These are phyloP conservation scores for Kodamaea lidongshanica DNA, from an alignment of 805 yeast species.

Conservation along the genomic window DNA sequence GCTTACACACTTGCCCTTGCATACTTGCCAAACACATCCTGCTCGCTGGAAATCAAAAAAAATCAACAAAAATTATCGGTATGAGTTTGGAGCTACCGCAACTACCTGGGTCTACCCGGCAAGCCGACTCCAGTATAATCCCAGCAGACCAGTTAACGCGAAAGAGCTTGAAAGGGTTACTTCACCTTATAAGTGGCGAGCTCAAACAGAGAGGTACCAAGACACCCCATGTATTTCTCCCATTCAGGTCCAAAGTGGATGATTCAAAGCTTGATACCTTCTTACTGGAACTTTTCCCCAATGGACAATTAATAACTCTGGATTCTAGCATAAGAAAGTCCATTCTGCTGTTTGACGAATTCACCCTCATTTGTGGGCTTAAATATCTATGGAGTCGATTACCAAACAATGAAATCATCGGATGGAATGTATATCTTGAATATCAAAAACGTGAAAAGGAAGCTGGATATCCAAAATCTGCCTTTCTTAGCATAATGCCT, in stretches of 20 bases:
- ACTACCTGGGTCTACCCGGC: conserved; percentile 13
- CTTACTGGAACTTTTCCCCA: conserved; percentile 52
- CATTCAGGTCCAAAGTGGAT: conserved; percentile 66
- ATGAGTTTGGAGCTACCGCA: conserved; percentile 19
- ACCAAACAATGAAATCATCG: conserved; percentile 72
- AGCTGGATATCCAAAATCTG: conserved; percentile 60
- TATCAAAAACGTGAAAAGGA: conserved; percentile 61
- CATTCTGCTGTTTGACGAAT: conserved; percentile 50
- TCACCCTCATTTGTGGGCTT: conserved; percentile 64
- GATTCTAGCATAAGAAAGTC: conserved; percentile 36
- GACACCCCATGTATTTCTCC: conserved; percentile 68
- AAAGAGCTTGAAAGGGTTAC: conserved; percentile 57
- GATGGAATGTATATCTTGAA: conserved; percentile 77
- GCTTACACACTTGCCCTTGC: no score
- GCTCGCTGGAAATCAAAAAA: no score
- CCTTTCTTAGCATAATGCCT: conserved; percentile 80
- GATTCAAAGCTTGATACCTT: conserved; percentile 55
- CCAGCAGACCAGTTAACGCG: conserved; percentile 45
- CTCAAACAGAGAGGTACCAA: conserved; percentile 64
- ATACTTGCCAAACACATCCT: no score
- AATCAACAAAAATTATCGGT: conserved; percentile 3
- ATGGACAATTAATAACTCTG: conserved; percentile 42
- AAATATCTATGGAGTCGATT: conserved; percentile 85
- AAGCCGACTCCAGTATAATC: conserved; percentile 7
- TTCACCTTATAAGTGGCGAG: conserved; percentile 68